phyloP scores from a whole-genome alignment of 352 stramenopile genomes.

The Plasmopara halstedii region DNA sequence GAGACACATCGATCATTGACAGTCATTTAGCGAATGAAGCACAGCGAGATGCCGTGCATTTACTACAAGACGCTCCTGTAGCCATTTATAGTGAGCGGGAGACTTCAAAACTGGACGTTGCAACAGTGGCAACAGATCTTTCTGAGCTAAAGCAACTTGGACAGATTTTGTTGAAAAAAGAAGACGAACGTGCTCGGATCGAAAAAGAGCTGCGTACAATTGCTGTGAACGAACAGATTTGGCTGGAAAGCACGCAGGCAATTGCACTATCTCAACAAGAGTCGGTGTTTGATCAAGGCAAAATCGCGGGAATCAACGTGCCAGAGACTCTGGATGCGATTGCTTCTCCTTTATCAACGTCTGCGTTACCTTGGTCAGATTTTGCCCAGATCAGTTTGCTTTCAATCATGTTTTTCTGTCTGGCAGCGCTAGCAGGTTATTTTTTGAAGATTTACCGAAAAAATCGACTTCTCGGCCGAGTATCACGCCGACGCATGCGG shows the following conservation, averaged over 20 bases:
- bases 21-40: neutral
- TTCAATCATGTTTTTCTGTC: constrained; percentile 13
- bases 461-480: constrained; percentile 2
- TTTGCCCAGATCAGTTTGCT: constrained; percentile 15
- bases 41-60: neutral
- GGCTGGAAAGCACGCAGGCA: constrained; percentile 4
- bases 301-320: neutral
- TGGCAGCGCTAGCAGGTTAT: constrained; percentile 19
- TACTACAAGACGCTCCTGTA: neutral
- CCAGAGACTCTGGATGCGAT: neutral
- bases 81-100: constrained; percentile 1
- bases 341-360: neutral
- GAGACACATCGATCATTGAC: neutral
- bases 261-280: neutral
- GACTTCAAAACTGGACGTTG: constrained; percentile 3
- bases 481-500: constrained; percentile 16
- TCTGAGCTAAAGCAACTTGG: constrained; percentile 15
- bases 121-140: constrained; percentile 12
- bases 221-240: constrained; percentile 22
- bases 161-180: constrained; percentile 10
- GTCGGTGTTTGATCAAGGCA: neutral
- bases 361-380: neutral
- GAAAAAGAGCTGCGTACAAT: constrained; percentile 28
- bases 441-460: constrained; percentile 22
- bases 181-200: constrained; percentile 13